These are phyloP conservation scores for Phytophthora pluvialis DNA, from an alignment of 352 stramenopile genomes.

Conservation along the genomic window DNA sequence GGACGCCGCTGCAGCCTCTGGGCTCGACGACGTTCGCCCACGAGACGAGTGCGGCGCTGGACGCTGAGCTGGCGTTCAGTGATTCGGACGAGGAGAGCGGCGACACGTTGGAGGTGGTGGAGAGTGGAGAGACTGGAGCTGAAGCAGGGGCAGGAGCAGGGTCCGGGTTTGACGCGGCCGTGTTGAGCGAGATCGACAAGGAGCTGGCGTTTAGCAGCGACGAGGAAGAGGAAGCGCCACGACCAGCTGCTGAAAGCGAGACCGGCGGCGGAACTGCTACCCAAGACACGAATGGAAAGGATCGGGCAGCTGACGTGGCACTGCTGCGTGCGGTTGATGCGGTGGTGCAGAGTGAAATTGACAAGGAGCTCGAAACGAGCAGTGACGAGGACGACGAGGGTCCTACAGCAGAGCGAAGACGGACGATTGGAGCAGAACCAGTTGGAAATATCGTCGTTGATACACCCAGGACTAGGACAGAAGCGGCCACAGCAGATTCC, in stretches of 20 bases:
- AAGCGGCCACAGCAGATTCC: background rate
- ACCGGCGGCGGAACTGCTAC: too few species aligned
- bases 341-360: conserved; percentile 24
- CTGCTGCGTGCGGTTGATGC: conserved; percentile 8
- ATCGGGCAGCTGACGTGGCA: background rate
- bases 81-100: conserved; percentile 33
- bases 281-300: too few species aligned
- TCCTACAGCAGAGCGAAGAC: background rate
- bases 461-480: background rate
- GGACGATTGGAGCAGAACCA: background rate
- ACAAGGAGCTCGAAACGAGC: conserved; percentile 28
- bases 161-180: conserved; percentile 9
- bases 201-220: conserved; percentile 34
- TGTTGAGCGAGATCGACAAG: conserved; percentile 30
- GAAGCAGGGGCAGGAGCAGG: background rate
- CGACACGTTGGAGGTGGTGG: background rate
- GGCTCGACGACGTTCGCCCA: conserved; percentile 8
- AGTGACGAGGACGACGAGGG: conserved; percentile 14
- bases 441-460: background rate
- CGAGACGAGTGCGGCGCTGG: conserved; percentile 38
- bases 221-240: conserved; percentile 19
- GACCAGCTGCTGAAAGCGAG: background rate
- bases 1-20: conserved; percentile 14
- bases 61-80: conserved; percentile 48
- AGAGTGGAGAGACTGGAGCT: background rate